Base-by-base conservation (phyloP, 257 asterid species). In the Eucommia ulmoides region DNA sequence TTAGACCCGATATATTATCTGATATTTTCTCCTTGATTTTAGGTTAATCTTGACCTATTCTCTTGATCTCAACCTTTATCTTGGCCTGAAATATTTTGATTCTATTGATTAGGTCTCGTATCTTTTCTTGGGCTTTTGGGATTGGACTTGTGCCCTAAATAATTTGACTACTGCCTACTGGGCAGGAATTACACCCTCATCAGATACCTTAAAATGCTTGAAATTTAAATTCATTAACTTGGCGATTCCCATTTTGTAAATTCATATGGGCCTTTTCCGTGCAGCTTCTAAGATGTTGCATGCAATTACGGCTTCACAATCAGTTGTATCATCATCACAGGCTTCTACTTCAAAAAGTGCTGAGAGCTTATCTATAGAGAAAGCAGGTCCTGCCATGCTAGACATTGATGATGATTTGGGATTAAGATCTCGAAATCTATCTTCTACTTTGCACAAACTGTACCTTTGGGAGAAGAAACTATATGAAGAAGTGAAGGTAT, bases 381-480 rank as follows among this genome's bases (percentile, higher is more conserved):
- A 65, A 26, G 66, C 70, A 52, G 86, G 77, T 66, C 73, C 80
- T 4, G 64, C 77, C 49, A 29, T 56, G 24, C 35, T 73, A 42
- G 84, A 80, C 21, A 74, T 66, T 26, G 81, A 82, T 55, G 77
- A 69, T 50, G 92, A 77, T 41, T 23, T 81, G 73, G 80, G 67
- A 55, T 60, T 72, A 58, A 78, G 88, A 73, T 72, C 91, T 46
- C 77, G 54, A 61, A 83, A 58, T 53, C 86, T 91, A 54, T 86
- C 99, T 24, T 91, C 99, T 35, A 83, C 86, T 8, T 74, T 91
- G 61, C 96, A 83, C 24, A 85, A 91, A 74, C 72, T 91, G 49
- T 69, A 73, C 68, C 81, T 91, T 44, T 91, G 99, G 99, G 99
- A 91, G 87, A 91, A 86, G 72, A 91, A 91, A 59, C 69, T 91